Evolutionary conservation across 139 green algal genomes (phyloP).

Genomic region (Axilococcus clingmanii): DNA sequence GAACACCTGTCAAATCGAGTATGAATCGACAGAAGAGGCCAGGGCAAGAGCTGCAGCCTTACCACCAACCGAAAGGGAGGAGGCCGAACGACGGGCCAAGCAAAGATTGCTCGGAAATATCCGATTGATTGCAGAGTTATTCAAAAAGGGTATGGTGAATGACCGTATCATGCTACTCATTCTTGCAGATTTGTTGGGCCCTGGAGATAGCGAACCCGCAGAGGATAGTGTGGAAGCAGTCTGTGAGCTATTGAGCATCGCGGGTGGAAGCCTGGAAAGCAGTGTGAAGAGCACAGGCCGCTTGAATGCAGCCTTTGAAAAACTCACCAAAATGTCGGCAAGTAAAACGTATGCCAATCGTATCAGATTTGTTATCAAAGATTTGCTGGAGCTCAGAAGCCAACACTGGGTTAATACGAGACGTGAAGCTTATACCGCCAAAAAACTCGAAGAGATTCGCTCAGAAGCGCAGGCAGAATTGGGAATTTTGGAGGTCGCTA

Average conservation of each 20-base stretch:
- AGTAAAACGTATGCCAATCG: constrained; percentile 23
- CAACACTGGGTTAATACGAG: constrained; percentile 33
- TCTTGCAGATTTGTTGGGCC: constrained; percentile 65
- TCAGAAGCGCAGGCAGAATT: constrained; percentile 76
- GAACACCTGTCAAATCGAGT: constrained; percentile 99
- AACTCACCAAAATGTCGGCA: constrained; percentile 32
- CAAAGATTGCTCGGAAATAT: constrained; percentile 90
- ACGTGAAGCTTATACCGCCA: constrained; percentile 31
- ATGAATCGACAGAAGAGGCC: constrained; percentile 66
- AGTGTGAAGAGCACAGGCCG: constrained; percentile 19
- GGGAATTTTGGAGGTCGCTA: constrained; percentile 57
- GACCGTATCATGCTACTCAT: constrained; percentile 93
- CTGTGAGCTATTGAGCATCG: constrained; percentile 79
- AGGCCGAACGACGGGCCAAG: constrained; percentile 56
- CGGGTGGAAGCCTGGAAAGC: constrained; percentile 42
- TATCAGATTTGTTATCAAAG: constrained; percentile 51
- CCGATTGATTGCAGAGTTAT: constrained; percentile 94
- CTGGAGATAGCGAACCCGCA: constrained; percentile 31
- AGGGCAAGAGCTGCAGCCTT: constrained; percentile 38
- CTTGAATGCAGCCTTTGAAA: constrained; percentile 33
- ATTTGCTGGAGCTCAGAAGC: constrained; percentile 58
- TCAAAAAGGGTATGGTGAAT: constrained; percentile 81
- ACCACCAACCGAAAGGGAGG: constrained; percentile 39
- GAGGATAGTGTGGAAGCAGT: constrained; percentile 90
- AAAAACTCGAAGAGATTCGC: constrained; percentile 84